Base-by-base conservation (phyloP, 2,329 filamentous ascomycete genomes). In the Fusarium sp. region DNA sequence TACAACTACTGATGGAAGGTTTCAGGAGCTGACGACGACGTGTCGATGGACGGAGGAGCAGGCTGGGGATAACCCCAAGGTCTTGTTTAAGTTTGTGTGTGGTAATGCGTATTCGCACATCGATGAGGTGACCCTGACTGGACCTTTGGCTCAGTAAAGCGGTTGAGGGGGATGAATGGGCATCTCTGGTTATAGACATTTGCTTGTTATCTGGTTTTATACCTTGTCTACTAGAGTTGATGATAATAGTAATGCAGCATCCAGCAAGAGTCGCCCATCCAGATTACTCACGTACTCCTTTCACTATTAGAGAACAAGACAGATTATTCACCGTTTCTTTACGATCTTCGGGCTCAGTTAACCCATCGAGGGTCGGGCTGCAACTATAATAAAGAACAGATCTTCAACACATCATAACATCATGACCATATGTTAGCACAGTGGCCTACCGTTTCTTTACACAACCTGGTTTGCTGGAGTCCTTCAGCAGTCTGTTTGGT, bases 181-280 rank as follows among this genome's bases (percentile, higher is more conserved):
- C 3, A 7, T 29, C 9, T 29, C 24, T n/a, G 24, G 45, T 29
- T 29, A 24, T 18, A 52, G 24, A 7, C 8, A 29, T n/a, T 4
- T 7, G 24, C 7, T 29, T 27, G 2, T 6, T 2, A 24, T 24
- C 14, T 2, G 1, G 7, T 9, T 45, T 3, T 1, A 4, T 7
- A 7, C 43, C 8, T 20, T n/a, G 3, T 50, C 2, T n/a, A 3
- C 16, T 18, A 18, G 8, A 29, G 0, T n/a, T 18, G 24, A 11
- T 1, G 43, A 1, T 27, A 6, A 50, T 50, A 0, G 13, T 6
- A 24, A 45, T 45, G 6, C 13, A 45, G 5, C 14, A 45, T 24
- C 20, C n/a, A 11, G 6, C 14, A 13, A 22, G 20, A 45, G 3
- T n/a, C 5, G 2, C 6, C 18, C 18, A 20, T 11, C 18, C n/a